phyloP scores from a whole-genome alignment of 2,329 filamentous ascomycete genomes.

The Exophiala dermatitidis region DNA sequence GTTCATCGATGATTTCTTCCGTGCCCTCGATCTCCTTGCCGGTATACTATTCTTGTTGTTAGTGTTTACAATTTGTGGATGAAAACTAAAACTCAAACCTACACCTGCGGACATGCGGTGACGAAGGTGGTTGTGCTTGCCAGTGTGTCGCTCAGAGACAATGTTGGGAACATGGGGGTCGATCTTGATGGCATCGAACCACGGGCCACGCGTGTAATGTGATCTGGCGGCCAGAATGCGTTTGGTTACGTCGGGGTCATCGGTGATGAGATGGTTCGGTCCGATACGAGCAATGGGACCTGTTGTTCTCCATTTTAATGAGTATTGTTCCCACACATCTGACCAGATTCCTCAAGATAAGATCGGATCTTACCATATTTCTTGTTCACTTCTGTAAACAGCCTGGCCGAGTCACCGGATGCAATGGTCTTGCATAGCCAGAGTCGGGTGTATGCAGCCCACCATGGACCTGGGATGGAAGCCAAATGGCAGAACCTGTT shows the following conservation, averaged over 20 bases:
- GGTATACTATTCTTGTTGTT: slow-evolving; percentile 5
- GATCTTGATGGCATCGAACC: slow-evolving; percentile 18
- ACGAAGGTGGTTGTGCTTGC: slow-evolving; percentile 16
- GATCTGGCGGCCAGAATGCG: slow-evolving; percentile 17
- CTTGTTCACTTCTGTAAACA: neutral
- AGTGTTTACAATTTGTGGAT: slow-evolving; percentile 1
- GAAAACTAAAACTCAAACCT: neutral
- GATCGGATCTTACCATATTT: neutral
- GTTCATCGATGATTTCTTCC: neutral
- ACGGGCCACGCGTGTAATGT: slow-evolving; percentile 17
- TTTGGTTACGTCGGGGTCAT: slow-evolving; percentile 15
- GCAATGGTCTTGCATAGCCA: neutral
- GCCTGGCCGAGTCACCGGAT: neutral
- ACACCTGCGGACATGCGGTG: slow-evolving; percentile 11
- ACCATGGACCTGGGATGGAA: neutral
- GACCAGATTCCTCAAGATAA: too few species aligned
- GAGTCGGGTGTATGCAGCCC: neutral
- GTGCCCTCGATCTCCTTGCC: neutral
- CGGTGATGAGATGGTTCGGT: neutral
- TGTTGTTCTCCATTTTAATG: neutral
- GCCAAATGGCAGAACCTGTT: neutral
- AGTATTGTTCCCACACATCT: neutral
- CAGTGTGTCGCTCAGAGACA: slow-evolving; percentile 12
- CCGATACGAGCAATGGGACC: slow-evolving; percentile 1
- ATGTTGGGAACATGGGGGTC: slow-evolving; percentile 18